Base-by-base conservation (phyloP, 169 alveolate genomes). In the Cryptosporidium baileyi region DNA sequence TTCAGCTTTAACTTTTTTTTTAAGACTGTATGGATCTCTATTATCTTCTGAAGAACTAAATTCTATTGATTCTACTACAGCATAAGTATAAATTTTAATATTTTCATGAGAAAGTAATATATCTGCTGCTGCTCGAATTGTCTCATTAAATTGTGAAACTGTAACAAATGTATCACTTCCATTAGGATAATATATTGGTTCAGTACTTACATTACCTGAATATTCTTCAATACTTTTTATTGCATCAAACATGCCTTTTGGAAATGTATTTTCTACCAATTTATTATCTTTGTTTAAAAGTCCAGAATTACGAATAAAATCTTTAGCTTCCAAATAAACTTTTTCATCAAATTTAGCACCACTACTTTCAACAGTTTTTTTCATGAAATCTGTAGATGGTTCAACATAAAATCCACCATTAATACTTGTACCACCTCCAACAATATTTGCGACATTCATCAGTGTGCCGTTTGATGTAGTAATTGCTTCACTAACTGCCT, bases 371-470 rank as follows among this genome's bases (percentile, higher is more conserved):
- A 74, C 36, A 7, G 85, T 74, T 22, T 36, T 74, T 4, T 61
- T 60, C 85, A 74, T 52, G 36, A 74, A 74, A 19, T 74, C 60
- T 19, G 60, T 19, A 8, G 85, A 74, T 32, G 85, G 85, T 74
- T 74, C 74, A 7, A 74, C 74, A 36, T 74, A 74, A 1, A 74
- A 74, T 54, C 85, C 85, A 40, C 85, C 85, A 51, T 74, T 74
- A n/a, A 74, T 74, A 36, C 85, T 74, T 4, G 85, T 51, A 11
- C 85, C 85, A 74, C 85, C 85, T 22, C 85, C 85, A 52, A 74
- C 40, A 52, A 74, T 24, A 36, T 74, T 74, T 40, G 85, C 85
- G 17, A 74, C 85, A 57, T 74, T 74, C 67, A 74, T 54, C 26
- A 74, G 45, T 4, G 85, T 74, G 30, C 85, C 85, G 36, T 74